Evolutionary conservation across 2,329 filamentous ascomycete species (phyloP), one percentile per base, ranked within the genome.

Genomic region (Colletotrichum tamarilloi): DNA sequence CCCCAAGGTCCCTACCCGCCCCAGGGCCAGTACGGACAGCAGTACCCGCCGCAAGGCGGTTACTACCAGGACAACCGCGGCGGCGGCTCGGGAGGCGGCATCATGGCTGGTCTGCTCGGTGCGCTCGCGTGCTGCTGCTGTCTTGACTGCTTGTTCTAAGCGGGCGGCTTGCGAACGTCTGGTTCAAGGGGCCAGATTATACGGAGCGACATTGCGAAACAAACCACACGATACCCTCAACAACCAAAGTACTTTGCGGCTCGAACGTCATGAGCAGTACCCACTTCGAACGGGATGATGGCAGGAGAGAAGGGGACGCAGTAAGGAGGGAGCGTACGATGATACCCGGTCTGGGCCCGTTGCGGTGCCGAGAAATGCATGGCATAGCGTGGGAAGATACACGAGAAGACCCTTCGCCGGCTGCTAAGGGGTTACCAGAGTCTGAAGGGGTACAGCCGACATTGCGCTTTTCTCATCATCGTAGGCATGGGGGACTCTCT

Each of bases 91-190:
- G 66, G 76, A 67, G 75, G 79, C 30, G 82, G 85, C 58, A 75
- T 84, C 67, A 76, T 88, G 55, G 84, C 85, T 42, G 87, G 85
- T 55, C 78, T 89, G 66, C 76, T 89, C 19, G 88, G 87, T 19
- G 83, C 84, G 75, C 78, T 89, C 73, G 89, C 89, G 1, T 90
- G 88, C 79, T 91, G 89, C 79, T 91, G 89, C 81, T 91, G 89
- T 78, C 78, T 91, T 77, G 89, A 91, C 75, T 82, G 84, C 57
- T 78, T 90, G n/a, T 90, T 89, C 77, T 91, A 86, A 80, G 69
- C 38, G 55, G 26, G 28, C 59, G 52, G 11, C 32, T 32, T 24
- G 19, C 42, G 42, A 42, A 42, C 38, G 38, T 42, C 38, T 19
- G 38, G 12, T 5, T 2, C 6, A 42, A 32, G 32, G 38, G 14